Percentiles rank a stretch among this genome's conserved stretches.
Conservation (phyloP, 768 basidiomycete genomes). For the Boletales sp. region DNA sequence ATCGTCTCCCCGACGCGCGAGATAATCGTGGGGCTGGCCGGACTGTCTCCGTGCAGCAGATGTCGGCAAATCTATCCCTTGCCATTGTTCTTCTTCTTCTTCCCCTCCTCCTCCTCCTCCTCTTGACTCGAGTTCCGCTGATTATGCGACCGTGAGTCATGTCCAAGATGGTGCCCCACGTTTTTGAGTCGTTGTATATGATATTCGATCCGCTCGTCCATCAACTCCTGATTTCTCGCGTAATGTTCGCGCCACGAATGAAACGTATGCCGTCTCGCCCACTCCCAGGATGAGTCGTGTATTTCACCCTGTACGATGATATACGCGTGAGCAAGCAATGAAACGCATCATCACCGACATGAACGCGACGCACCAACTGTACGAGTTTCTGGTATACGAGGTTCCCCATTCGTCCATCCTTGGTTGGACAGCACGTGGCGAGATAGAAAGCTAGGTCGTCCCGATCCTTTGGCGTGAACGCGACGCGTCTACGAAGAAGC, state of each 20-base stretch:
- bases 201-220: conserved; percentile 40
- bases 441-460: conserved; percentile 43
- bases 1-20: background rate
- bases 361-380: conserved; percentile 41
- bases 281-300: conserved; percentile 37
- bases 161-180: conserved; percentile 19
- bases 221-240: conserved; percentile 37
- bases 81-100: conserved; percentile 6
- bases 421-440: conserved; percentile 42
- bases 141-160: conserved; percentile 21
- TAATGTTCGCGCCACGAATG: conserved; percentile 65
- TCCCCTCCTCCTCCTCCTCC: conserved; percentile 14
- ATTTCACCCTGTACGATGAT: conserved; percentile 16
- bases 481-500: conserved; percentile 14
- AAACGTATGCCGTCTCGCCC: conserved; percentile 47
- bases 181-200: conserved; percentile 20
- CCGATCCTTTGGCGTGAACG: conserved; percentile 42
- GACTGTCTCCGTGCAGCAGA: background rate
- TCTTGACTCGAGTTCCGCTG: background rate
- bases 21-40: background rate
- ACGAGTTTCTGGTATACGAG: conserved; percentile 42
- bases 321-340: background rate
- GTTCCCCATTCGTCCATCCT: conserved; percentile 46
- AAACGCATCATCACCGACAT: too few relatives aligned
- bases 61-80: background rate